Evolutionary conservation across 129 eudicot genomes (phyloP).

Genomic region (Arctium lappa): DNA sequence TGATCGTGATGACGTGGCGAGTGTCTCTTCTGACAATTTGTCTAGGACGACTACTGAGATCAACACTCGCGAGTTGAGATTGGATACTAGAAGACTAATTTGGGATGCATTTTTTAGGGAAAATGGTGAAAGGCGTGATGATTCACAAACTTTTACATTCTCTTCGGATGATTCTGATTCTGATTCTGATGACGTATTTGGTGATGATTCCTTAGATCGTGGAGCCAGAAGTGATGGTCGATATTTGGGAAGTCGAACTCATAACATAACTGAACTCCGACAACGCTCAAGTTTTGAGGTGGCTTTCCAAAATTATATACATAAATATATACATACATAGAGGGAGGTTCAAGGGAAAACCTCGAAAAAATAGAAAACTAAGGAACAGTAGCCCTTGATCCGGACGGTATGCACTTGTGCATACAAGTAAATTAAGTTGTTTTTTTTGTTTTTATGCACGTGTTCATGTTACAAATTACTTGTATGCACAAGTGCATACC

Average conservation of each 20-base stretch:
- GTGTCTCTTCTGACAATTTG: conserved; percentile 37
- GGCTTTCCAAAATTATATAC: background rate
- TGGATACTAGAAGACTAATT: conserved; percentile 57
- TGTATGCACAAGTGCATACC: background rate
- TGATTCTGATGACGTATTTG: conserved; percentile 38
- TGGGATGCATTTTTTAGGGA: conserved; percentile 70
- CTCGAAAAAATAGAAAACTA: background rate
- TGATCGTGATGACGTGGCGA: conserved; percentile 41
- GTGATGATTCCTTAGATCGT: conserved; percentile 40
- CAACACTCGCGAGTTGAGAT: conserved; percentile 42
- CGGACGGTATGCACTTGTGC: background rate
- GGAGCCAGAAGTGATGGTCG: conserved; percentile 36
- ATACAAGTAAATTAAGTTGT: background rate
- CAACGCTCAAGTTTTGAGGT: conserved; percentile 65
- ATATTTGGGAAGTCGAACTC: conserved; percentile 41
- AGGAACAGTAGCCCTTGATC: background rate
- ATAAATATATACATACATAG: background rate
- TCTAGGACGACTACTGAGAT: conserved; percentile 35
- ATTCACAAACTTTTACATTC: conserved; percentile 39
- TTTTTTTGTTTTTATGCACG: background rate
- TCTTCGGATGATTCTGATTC: conserved; percentile 35
- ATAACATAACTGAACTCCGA: conserved; percentile 32
- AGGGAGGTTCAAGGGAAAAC: background rate
- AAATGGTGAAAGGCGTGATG: conserved; percentile 44
- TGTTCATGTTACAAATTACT: background rate